These are phyloP conservation scores for Salix viminalis DNA, from an alignment of 345 rosid species.

Conservation along the genomic window DNA sequence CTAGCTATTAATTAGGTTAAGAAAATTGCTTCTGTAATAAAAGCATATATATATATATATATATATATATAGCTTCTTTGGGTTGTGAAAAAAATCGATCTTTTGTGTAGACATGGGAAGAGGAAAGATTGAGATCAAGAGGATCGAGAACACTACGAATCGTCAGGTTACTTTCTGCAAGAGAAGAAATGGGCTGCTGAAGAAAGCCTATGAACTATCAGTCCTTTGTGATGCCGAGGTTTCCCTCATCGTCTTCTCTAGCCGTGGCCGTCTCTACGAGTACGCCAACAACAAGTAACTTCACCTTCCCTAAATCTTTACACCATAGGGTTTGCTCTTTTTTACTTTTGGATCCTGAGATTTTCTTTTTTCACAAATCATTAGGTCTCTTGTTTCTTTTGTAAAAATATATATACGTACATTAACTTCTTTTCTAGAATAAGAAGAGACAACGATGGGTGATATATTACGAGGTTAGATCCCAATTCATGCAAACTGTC, in stretches of 20 bases:
- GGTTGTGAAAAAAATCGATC: not conserved
- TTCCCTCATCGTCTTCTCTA: conserved; percentile 91
- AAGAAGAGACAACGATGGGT: not conserved
- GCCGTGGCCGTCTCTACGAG: conserved; percentile 94
- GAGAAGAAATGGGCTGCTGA: conserved; percentile 84
- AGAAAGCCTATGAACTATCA: conserved; percentile 87
- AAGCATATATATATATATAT: not conserved
- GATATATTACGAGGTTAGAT: not conserved
- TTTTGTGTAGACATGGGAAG: conserved; percentile 57
- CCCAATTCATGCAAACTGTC: not conserved
- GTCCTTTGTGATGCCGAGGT: conserved; percentile 93
- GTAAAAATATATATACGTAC: not conserved
- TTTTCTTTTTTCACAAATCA: not conserved
- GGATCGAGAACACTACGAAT: conserved; percentile 92
- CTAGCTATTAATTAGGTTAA: not conserved
- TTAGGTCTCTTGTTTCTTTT: not conserved
- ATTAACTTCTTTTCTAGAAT: too few relatives aligned
- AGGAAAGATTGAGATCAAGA: conserved; percentile 96
- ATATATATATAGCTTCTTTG: not conserved
- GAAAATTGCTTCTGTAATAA: not conserved
- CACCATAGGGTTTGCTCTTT: not conserved
- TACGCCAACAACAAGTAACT: conserved; percentile 85
- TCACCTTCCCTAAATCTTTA: not conserved
- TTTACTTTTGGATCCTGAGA: not conserved
- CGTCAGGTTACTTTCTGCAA: conserved; percentile 96